Evolutionary conservation across 306 rosid species (phyloP), one percentile per base, ranked within the genome.

Genomic region (Lagenaria siceraria): DNA sequence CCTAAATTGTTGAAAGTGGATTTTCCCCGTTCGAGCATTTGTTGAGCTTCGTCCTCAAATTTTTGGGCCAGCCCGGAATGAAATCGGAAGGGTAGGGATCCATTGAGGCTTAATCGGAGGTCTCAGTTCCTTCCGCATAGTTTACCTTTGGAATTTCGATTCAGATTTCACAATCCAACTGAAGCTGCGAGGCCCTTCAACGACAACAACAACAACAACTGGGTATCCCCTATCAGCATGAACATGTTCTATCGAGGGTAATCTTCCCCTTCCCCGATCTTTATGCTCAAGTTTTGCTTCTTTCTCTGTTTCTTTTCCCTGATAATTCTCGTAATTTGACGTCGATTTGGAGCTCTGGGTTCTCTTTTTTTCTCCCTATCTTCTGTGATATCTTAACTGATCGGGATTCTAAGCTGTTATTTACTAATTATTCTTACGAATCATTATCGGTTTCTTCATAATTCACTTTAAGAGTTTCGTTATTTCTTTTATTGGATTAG

Each of bases 191-290:
- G 19, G n/a, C 35, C 62, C 9, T 62, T 60, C 64, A 22, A 10
- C 33, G 22, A 3, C 62, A 55, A 18, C 35, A 42, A 24, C 40
- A 24, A 3, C 62, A 21, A 18, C 55, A 43, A 24, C 58, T 48
- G 59, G 76, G 76, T 8, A 1, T 71, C 59, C 11, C 42, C 10
- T 6, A 27, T 72, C 43, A 17, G 43, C 42, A 2, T 31, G 46
- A 75, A 55, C 78, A 75, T 75, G 78, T 75, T 75, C 78, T 75
- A 75, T 53, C 43, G 78, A 35, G 78, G 78, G 78, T 75, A 19
- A 56, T 13, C 25, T 74, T 31, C 10, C 62, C 19, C 43, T 33
- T 74, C n/a, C 25, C 21, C 56, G 58, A 51, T 52, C 48, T 55
- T 33, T 10, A 75, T 53, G 10, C 33, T 8, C 17, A 52, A 17